These are phyloP conservation scores for Hydnum rufescens DNA, from an alignment of 768 basidiomycete genomes.

Conservation along the genomic window DNA sequence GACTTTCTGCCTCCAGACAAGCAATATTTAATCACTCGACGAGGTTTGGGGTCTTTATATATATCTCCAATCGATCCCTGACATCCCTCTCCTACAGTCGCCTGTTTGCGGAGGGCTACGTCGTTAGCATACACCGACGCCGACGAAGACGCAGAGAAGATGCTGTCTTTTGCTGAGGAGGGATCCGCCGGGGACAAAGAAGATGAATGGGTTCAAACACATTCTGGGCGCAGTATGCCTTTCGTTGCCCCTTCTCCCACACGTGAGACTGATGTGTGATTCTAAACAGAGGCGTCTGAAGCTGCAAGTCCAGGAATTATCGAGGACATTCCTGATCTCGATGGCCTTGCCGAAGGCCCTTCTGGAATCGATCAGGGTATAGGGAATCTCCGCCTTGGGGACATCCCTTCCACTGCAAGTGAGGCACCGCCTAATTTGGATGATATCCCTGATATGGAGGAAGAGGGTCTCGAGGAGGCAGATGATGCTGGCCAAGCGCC, in stretches of 20 bases:
- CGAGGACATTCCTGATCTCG: constrained; percentile 76
- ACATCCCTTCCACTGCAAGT: constrained; percentile 1
- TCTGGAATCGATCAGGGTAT: constrained; percentile 7
- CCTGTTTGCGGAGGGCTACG: constrained; percentile 83
- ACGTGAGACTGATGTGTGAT: neutral
- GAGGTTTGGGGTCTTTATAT: constrained; percentile 22
- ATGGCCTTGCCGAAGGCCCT: constrained; percentile 28
- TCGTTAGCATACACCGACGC: constrained; percentile 86
- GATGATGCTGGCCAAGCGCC: constrained; percentile 47
- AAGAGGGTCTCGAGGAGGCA: constrained; percentile 73
- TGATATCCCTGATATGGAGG: constrained; percentile 98
- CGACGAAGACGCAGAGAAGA: constrained; percentile 88
- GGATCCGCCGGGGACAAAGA: constrained; percentile 31
- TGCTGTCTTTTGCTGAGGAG: constrained; percentile 54
- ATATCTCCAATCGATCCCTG: neutral
- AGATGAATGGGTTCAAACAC: constrained; percentile 98
- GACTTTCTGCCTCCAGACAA: constrained; percentile 92
- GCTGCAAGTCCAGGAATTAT: constrained; percentile 43
- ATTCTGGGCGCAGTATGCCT: constrained; percentile 45
- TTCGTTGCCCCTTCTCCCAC: neutral
- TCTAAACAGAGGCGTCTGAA: constrained; percentile 18
- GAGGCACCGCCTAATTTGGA: constrained; percentile 62
- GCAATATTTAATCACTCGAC: constrained; percentile 88
- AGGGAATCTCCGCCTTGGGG: constrained; percentile 6
- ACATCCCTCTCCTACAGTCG: constrained; percentile 29